Percentiles rank a stretch among this genome's conserved stretches.
Evolutionary conservation across 2,329 filamentous ascomycete genomes (phyloP).

Genomic region (Calonectria leucothoes): DNA sequence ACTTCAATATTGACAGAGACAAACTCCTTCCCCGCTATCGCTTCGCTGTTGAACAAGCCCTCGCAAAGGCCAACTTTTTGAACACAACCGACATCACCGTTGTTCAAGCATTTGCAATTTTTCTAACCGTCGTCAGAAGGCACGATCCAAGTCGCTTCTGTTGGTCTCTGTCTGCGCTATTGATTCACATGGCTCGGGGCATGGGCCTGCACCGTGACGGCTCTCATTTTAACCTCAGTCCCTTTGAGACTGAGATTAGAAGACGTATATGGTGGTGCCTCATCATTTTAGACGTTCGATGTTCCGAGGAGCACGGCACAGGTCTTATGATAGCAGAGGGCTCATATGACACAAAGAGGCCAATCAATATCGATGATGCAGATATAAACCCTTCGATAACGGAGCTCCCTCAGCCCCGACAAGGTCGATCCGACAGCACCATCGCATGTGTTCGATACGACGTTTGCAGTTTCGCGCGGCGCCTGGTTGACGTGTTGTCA

Average conservation of each 20-base stretch:
- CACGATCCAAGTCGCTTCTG: not conserved
- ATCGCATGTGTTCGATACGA: not conserved
- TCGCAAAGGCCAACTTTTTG: not conserved
- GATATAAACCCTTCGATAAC: not conserved
- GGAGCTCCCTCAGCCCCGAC: not conserved
- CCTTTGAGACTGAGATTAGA: not conserved
- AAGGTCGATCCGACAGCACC: not conserved
- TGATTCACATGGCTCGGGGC: not conserved
- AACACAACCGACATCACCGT: not conserved
- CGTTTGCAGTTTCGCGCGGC: not conserved
- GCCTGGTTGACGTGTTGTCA: not conserved
- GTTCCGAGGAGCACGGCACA: not conserved
- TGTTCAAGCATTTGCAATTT: not conserved
- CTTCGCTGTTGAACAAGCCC: not conserved
- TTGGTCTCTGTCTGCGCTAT: not conserved
- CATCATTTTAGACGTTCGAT: not conserved
- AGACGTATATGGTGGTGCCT: not conserved
- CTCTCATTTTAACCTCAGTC: not conserved
- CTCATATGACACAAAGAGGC: not conserved
- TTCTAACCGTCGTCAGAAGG: not conserved
- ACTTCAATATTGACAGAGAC: not conserved
- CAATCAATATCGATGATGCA: not conserved
- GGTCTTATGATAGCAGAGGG: not conserved
- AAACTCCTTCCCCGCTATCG: not conserved
- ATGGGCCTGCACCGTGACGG: not conserved